Evolutionary conservation across 2,329 filamentous ascomycete species (phyloP), one percentile per base, ranked within the genome.

Genomic region (Shiraia bambusicola): DNA sequence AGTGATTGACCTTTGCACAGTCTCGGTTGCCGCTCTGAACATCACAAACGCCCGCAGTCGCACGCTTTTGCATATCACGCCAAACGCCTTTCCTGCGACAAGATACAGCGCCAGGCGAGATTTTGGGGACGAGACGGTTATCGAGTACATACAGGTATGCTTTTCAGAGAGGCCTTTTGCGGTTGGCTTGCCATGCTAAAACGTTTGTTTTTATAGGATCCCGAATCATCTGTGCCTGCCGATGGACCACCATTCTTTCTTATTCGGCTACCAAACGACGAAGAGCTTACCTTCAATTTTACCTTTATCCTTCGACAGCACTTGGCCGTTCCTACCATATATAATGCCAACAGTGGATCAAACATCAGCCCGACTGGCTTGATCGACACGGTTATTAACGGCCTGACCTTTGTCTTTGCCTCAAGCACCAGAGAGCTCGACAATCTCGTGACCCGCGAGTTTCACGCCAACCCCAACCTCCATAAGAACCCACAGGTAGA

Each of bases 401-500:
- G 92, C 37, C 77, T 98, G 48, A 98, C 93, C 7, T 97, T 91
- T 66, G 86, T 94, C 49, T 92, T 92, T 67, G 92, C 88, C 29
- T 88, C 91, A 1, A 95, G 84, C 37, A 74, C 82, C 24, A 87
- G 82, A 70, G 93, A 98, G 60, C 81, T 98, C 39, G 93, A 97
- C 63, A 96, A 93, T 54, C 75, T 98, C 33, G 85, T 97, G 34
- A 97, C 92, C 12, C 80, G 91, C 57, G 93, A 98, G 69, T 97
- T 98, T 60, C 90, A 97, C 57, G 90, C 92, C 53, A 90, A 98
- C 63, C 93, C 93, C 1, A 98, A 98, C 63, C 76, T 98, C 41
- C 93, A 98, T 74, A 97, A 95, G 67, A 97, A 96, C 64, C 80
- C 90, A 40, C 97, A 97, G 64, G 93, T 98, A 28, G 87, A 94